Evolutionary conservation across 768 basidiomycete genomes (phyloP).

Genomic region (Boletus sensibilis): DNA sequence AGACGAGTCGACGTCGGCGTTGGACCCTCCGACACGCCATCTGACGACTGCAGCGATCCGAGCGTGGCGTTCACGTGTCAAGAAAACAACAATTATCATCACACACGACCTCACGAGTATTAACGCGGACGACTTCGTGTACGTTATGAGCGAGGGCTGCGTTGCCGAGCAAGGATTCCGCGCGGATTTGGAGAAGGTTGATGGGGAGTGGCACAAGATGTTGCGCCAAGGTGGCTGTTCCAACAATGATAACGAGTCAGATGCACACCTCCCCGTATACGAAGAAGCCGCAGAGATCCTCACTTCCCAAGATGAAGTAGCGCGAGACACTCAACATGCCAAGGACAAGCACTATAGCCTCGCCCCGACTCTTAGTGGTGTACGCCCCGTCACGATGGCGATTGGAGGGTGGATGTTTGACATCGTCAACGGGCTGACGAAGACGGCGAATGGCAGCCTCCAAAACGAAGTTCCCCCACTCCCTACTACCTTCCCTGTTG

Average conservation of each 20-base stretch:
- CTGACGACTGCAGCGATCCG: conserved; percentile 76
- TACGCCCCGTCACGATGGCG: conserved; percentile 50
- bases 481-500: conserved; percentile 17
- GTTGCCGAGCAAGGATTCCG: conserved; percentile 90
- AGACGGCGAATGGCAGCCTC: conserved; percentile 12
- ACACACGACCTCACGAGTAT: conserved; percentile 95
- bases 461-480: conserved; percentile 12
- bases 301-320: conserved; percentile 46
- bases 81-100: conserved; percentile 62
- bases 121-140: conserved; percentile 74
- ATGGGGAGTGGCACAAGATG: conserved; percentile 75
- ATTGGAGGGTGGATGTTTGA: conserved; percentile 87
- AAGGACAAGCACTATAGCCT: conserved; percentile 44
- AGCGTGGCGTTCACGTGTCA: conserved; percentile 55
- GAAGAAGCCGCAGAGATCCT: conserved; percentile 47
- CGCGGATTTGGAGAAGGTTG: conserved; percentile 61
- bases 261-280: conserved; percentile 28
- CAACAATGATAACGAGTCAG: conserved; percentile 38
- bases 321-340: conserved; percentile 22
- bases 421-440: conserved; percentile 64
- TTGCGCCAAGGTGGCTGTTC: conserved; percentile 59
- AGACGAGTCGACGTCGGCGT: conserved; percentile 82
- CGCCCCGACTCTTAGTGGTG: conserved; percentile 31
- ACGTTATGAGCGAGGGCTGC: conserved; percentile 78
- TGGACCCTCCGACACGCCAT: conserved; percentile 84